These are phyloP conservation scores for Boletus rubescentipes DNA, from an alignment of 768 basidiomycete genomes.

Conservation along the genomic window DNA sequence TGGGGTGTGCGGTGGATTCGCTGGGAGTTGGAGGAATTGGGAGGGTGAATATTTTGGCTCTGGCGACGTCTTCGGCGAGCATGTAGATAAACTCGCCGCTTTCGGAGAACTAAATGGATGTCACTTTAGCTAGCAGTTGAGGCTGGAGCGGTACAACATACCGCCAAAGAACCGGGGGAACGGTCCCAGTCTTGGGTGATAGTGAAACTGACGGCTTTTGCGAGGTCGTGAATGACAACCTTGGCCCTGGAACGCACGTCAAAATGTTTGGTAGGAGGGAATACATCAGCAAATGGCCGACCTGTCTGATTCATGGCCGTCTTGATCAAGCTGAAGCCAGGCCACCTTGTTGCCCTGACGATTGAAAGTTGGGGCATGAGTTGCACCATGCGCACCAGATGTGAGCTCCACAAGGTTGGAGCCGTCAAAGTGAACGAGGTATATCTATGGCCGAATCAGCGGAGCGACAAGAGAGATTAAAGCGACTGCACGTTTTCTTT, in stretches of 20 bases:
- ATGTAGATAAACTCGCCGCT: slow-evolving; percentile 70
- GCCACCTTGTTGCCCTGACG: slow-evolving; percentile 67
- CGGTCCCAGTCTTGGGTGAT: slow-evolving; percentile 87
- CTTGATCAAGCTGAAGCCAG: slow-evolving; percentile 85
- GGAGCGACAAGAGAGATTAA: neutral
- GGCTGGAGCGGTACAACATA: neutral
- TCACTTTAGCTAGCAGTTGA: neutral
- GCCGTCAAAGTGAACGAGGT: slow-evolving; percentile 60
- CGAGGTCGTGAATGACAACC: slow-evolving; percentile 76
- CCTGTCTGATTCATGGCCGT: slow-evolving; percentile 91
- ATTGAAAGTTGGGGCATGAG: slow-evolving; percentile 69
- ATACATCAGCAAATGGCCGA: slow-evolving; percentile 19
- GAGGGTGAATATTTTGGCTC: slow-evolving; percentile 69
- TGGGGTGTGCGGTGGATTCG: slow-evolving; percentile 51
- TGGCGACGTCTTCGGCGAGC: slow-evolving; percentile 76
- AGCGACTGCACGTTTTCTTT: slow-evolving; percentile 66
- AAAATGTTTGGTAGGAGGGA: neutral
- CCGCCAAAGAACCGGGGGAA: slow-evolving; percentile 44
- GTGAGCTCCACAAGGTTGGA: slow-evolving; percentile 67
- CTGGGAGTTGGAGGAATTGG: slow-evolving; percentile 63
- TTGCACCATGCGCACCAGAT: slow-evolving; percentile 82
- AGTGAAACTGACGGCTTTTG: slow-evolving; percentile 63
- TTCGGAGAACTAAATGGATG: slow-evolving; percentile 60
- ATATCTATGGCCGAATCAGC: slow-evolving; percentile 49
- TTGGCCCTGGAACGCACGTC: slow-evolving; percentile 49